These are phyloP conservation scores for Beauveria sp. DNA, from an alignment of 2,329 filamentous ascomycete genomes.

Conservation along the genomic window DNA sequence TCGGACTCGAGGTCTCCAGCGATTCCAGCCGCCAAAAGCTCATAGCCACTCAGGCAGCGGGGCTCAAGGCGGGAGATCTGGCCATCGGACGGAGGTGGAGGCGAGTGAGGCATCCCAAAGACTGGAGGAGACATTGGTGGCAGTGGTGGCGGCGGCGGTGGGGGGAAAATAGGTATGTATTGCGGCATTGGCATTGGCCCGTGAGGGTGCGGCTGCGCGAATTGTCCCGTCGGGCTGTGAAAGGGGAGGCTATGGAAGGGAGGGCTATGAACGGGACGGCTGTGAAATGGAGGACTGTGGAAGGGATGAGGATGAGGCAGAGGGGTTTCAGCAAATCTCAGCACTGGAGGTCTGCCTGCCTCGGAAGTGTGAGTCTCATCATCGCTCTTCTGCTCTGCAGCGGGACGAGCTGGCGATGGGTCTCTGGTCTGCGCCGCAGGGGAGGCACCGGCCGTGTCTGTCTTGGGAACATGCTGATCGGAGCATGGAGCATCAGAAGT, in stretches of 20 bases:
- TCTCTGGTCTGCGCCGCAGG: background rate
- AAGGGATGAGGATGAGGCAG: background rate
- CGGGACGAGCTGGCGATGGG: background rate
- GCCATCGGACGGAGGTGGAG: background rate
- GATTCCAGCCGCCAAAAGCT: slow-evolving; percentile 51
- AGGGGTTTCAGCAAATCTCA: background rate
- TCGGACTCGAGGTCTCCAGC: slow-evolving; percentile 17
- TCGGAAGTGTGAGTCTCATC: background rate
- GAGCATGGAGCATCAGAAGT: background rate
- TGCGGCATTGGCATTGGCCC: background rate
- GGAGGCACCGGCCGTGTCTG: background rate
- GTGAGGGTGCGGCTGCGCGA: background rate
- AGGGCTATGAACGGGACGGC: background rate
- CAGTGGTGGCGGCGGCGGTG: background rate
- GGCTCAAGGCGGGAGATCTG: slow-evolving; percentile 24
- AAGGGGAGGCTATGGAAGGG: too few species aligned
- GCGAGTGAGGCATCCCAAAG: background rate
- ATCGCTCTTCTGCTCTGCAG: background rate
- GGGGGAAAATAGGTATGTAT: background rate
- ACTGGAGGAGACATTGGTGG: background rate
- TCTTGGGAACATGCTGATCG: background rate
- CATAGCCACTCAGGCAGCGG: slow-evolving; percentile 49
- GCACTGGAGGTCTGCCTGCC: background rate
- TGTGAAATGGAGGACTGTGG: background rate
- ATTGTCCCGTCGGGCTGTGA: background rate